Base-by-base conservation (phyloP, 2,329 filamentous ascomycete species). In the Annulohypoxylon truncatum region DNA sequence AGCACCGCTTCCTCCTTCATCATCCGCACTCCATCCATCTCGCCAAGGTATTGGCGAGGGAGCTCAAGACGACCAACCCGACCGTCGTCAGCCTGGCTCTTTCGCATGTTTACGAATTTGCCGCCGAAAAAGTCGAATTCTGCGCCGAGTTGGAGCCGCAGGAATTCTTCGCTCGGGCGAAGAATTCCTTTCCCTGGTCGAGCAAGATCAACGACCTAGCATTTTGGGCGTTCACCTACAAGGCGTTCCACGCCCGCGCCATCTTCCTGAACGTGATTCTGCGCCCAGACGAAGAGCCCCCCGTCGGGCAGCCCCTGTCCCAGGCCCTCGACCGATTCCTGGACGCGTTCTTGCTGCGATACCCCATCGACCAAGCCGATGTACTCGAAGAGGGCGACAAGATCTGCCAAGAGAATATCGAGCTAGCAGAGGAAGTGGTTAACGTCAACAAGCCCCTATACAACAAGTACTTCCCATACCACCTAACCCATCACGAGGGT, bases 211-310 rank as follows among this genome's bases (percentile, higher is more conserved):
- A 6, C 0, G 61, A 71, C 26, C 31, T 60, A 0, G 71, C 60
- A 2, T 72, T 71, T 47, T 72, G 66, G 60, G 66, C 61, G 1
- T 70, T 72, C n/a, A 72, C 71, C 0, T 69, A 72, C 48, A 69
- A 66, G 12, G 60, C 67, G 0, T 68, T 73, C 4, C 68, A 71
- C 10, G 69, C 67, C 1, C 59, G 71, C 2, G 47, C 51, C 5
- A 26, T 71, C 9, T 72, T 64, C 12, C 53, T 71, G 1, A 29
- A 53, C 35, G 57, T 52, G 1, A 29, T 40, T 3, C 20, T 53
- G 3, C 2, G 20, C 7, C 28, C 24, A 10, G 13, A 18, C 2
- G 10, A 47, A 31, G 8, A 44, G 7, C 3, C 44, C 13, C 48
- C 57, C 2, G 8, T 1, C 0, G 29, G 5, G 13, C 22, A 24